These are phyloP conservation scores for Hirsutella rhossiliensis DNA, from an alignment of 2,329 filamentous ascomycete species.

Conservation along the genomic window DNA sequence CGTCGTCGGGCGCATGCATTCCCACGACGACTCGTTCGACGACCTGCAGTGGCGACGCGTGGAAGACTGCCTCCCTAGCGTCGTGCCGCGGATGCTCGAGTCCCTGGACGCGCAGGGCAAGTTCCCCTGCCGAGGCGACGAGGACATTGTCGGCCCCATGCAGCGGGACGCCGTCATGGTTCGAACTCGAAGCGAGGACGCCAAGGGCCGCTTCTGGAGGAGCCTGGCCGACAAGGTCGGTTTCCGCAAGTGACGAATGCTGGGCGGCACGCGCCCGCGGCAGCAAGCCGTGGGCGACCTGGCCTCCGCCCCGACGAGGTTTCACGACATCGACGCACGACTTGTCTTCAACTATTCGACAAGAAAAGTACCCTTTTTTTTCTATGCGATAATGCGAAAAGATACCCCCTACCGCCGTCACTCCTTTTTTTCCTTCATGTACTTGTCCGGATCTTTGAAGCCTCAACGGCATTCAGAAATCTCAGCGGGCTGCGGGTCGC, in stretches of 20 bases:
- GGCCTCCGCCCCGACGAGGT: not conserved
- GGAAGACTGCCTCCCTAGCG: slow-evolving; percentile 46
- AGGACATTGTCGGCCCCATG: slow-evolving; percentile 93
- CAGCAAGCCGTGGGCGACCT: not conserved
- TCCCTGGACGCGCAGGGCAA: slow-evolving; percentile 64
- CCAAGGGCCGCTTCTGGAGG: slow-evolving; percentile 35
- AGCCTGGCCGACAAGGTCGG: slow-evolving; percentile 33
- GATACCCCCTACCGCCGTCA: slow-evolving; percentile 16
- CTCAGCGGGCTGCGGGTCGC: not conserved
- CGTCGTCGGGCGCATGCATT: slow-evolving; percentile 16
- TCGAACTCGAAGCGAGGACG: slow-evolving; percentile 30
- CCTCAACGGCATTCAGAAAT: slow-evolving; percentile 1
- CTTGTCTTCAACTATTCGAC: slow-evolving; percentile 5
- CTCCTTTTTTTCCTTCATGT: slow-evolving; percentile 8
- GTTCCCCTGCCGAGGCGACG: slow-evolving; percentile 77
- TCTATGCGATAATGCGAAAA: slow-evolving; percentile 7
- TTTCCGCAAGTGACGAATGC: slow-evolving; percentile 7
- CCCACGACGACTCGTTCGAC: slow-evolving; percentile 26
- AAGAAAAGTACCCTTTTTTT: slow-evolving; percentile 1
- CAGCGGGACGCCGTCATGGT: slow-evolving; percentile 46
- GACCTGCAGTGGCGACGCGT: slow-evolving; percentile 31
- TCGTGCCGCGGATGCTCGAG: slow-evolving; percentile 57
- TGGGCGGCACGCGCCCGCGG: not conserved
- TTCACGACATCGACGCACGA: slow-evolving; percentile 1
- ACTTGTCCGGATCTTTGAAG: not conserved